Evolutionary conservation across 169 alveolate genomes (phyloP).

Genomic region (Perkinsus chesapeaki): DNA sequence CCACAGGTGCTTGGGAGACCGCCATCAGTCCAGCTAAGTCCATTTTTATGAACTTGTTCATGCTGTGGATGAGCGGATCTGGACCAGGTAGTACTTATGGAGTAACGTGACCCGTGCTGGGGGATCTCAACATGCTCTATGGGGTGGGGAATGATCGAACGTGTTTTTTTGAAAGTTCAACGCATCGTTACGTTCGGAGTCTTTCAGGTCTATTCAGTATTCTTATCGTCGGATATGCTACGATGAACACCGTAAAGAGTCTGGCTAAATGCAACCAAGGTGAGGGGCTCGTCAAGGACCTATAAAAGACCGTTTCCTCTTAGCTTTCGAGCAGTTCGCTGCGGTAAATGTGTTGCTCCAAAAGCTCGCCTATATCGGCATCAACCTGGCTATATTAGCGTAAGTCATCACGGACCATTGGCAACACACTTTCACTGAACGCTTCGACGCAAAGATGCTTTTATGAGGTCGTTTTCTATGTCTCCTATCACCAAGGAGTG

Average conservation of each 20-base stretch:
- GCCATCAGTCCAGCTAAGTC: not conserved
- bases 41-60: not conserved
- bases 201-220: not conserved
- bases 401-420: too few species aligned
- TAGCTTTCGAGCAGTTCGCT: not conserved
- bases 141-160: too few species aligned
- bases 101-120: too few species aligned
- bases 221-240: not conserved
- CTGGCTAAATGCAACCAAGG: not conserved
- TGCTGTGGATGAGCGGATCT: conserved; percentile 1
- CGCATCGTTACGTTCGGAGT: not conserved
- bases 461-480: too few species aligned
- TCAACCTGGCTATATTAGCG: not conserved
- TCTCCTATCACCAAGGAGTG: too few species aligned
- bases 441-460: too few species aligned
- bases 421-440: too few species aligned
- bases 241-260: not conserved
- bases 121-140: too few species aligned
- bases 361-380: not conserved
- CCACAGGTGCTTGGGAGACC: not conserved
- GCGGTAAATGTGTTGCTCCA: not conserved
- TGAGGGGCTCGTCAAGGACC: not conserved
- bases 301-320: not conserved
- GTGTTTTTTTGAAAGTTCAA: too few species aligned
- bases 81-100: conserved; percentile 1